Evolutionary conservation across 2,329 filamentous ascomycete species (phyloP), one percentile per base, ranked within the genome.

Genomic region (Onygena corvina): DNA sequence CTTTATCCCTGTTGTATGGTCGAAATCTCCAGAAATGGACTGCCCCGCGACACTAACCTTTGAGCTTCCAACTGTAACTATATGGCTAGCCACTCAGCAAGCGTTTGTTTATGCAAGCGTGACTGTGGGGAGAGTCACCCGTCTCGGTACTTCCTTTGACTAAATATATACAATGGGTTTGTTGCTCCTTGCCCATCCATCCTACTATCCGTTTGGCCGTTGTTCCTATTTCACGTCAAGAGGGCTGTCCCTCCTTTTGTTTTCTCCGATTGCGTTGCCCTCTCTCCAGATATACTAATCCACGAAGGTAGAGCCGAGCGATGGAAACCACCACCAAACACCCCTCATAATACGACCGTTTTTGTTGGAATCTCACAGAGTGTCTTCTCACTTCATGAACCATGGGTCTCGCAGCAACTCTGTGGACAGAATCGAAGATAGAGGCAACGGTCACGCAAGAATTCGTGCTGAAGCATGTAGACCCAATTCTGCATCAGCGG

Each of bases 361-460:
- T 12, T 23, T 33, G 30, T 33, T 33, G 30, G 14, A 33, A 33
- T 33, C 4, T n/a, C 11, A 7, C 7, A 33, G 12, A 9, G 30
- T 23, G 36, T n/a, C n/a, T n/a, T n/a, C n/a, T n/a, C n/a, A n/a
- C n/a, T n/a, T n/a, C n/a, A n/a, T n/a, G 36, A 40, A 40, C 4
- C 36, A 40, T 40, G 36, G 36, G 36, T 9, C 36, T 18, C 20
- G 64, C 61, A 45, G 67, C 65, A 35, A 55, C 65, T 46, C 70
- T 67, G 67, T 72, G 69, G 69, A 67, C 69, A n/a, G 64, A 71
- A 42, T 68, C 69, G 49, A 61, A 67, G 51, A 65, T 72, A 50
- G 60, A 67, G 49, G 61, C 68, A 49, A 70, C 67, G 0, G 61
- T 72, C 34, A 62, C 63, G 31, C 60, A 61, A 3, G 66, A 67